phyloP scores from a whole-genome alignment of 2,329 filamentous ascomycete genomes.

The Aspergillus sp. region DNA sequence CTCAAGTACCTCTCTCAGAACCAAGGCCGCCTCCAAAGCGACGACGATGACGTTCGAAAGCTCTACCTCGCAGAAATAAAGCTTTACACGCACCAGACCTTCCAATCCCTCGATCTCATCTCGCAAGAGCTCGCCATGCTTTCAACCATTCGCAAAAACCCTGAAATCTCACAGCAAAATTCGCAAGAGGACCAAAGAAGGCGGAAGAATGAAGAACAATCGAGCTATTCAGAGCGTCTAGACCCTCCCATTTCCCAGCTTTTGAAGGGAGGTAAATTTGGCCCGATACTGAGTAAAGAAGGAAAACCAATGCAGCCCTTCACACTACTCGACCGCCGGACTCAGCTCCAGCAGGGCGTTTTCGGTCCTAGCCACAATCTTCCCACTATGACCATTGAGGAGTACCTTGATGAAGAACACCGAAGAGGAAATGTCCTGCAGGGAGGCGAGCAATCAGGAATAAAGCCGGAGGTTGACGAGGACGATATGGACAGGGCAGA shows the following conservation, averaged over 20 bases:
- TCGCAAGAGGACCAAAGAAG: conserved; percentile 34
- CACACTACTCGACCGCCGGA: conserved; percentile 72
- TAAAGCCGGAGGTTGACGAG: conserved; percentile 72
- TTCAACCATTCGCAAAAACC: conserved; percentile 58
- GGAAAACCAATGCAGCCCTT: conserved; percentile 90
- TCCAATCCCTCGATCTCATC: conserved; percentile 81
- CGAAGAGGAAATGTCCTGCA: conserved; percentile 83
- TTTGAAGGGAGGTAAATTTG: conserved; percentile 45
- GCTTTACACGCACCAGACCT: conserved; percentile 71
- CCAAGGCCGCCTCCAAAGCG: conserved; percentile 59
- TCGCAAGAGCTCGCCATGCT: conserved; percentile 81
- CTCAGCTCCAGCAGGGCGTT: conserved; percentile 72
- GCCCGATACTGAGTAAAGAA: conserved; percentile 69
- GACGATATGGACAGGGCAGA: conserved; percentile 87
- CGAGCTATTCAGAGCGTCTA: conserved; percentile 67
- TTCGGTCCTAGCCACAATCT: conserved; percentile 89
- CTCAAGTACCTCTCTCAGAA: conserved; percentile 56
- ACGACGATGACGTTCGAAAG: conserved; percentile 78
- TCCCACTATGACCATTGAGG: conserved; percentile 96
- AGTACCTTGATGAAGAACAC: conserved; percentile 90
- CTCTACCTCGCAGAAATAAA: conserved; percentile 72
- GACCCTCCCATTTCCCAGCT: conserved; percentile 59
- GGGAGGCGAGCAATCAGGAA: conserved; percentile 70
- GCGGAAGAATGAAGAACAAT: conserved; percentile 46
- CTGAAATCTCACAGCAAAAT: conserved; percentile 32